Conservation (phyloP, 75 land plant genomes). For the Chamaecyparis obtusa region DNA sequence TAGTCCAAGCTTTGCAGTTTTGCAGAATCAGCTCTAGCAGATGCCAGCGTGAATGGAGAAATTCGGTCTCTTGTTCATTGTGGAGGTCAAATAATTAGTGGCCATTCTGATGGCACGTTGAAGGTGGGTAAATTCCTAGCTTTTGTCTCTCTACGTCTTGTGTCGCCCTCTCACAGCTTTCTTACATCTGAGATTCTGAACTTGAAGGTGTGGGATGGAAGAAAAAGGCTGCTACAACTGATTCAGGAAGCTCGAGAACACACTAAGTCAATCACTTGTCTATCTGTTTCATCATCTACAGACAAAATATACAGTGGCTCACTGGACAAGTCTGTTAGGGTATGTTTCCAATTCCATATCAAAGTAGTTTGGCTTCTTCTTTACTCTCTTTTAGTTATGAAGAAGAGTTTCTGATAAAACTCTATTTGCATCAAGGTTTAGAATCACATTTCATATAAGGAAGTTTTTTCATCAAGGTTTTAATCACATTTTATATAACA, state of each 20-base stretch:
- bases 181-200: neutral
- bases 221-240: constrained; percentile 34
- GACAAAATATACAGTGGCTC: constrained; percentile 66
- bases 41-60: constrained; percentile 50
- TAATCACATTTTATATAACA: no score
- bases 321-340: constrained; percentile 50
- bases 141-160: neutral
- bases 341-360: constrained; percentile 18
- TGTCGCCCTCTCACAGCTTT: neutral
- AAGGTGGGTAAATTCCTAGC: constrained; percentile 30
- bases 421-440: no score
- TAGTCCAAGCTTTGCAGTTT: constrained; percentile 52
- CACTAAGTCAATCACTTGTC: constrained; percentile 42
- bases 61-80: constrained; percentile 38
- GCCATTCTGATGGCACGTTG: constrained; percentile 66
- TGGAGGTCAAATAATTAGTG: constrained; percentile 46
- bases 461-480: no score
- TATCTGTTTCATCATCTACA: constrained; percentile 28
- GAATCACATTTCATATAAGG: no score
- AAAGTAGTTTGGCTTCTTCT: no score
- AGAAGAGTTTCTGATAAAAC: no score
- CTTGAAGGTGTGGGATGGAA: constrained; percentile 48
- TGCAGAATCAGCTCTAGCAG: constrained; percentile 39
- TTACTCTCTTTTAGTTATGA: no score
- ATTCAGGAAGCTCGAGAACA: constrained; percentile 51